Evolutionary conservation across 805 yeast species (phyloP), one percentile per base, ranked within the genome.

Genomic region (Torulaspora maleeae): DNA sequence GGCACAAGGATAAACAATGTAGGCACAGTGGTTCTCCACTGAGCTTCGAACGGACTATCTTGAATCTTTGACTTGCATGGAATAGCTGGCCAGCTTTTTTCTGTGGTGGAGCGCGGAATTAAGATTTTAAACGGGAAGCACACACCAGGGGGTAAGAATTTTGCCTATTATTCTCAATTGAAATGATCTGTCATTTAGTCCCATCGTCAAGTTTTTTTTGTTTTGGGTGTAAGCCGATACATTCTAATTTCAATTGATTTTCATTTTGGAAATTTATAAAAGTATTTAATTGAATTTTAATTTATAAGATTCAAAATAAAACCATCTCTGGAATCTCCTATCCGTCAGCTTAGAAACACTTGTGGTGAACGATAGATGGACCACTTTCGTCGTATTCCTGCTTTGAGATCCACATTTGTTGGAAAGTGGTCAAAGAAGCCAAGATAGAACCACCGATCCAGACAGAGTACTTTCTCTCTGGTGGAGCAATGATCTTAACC

Each of bases 311-410:
- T 32, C 35, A 30, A 27, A 27, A 27, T 15, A 32, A 15, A 32
- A 32, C 35, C 35, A 32, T 32, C 19, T 32, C 35, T 16, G 35
- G 20, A 32, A 32, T 32, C 35, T 36, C 41, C 36, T 45, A 37
- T 40, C 27, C 32, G 25, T 41, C 36, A 42, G 44, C 52, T 70
- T 68, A 71, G 74, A 71, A 71, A 71, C 76, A 71, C 59, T 71
- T 71, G 70, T 70, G 74, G 67, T 71, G 76, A 56, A 93, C 99
- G 72, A 93, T 93, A 56, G 97, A 89, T 68, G 99, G 99, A 71
- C 99, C 99, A 78, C 96, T 87, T 81, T 93, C 99, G 83, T 93
- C 99, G 86, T 93, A 93, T 82, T 93, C 99, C 80, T 93, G 98
- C 83, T 93, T 93, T 71, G 98, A 90, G 86, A 93, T 89, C 99